Evolutionary conservation across 202 grass and related monocot genomes (phyloP), one percentile per base, ranked within the genome.

Genomic region (Schoenoplectus tabernaemontani): DNA sequence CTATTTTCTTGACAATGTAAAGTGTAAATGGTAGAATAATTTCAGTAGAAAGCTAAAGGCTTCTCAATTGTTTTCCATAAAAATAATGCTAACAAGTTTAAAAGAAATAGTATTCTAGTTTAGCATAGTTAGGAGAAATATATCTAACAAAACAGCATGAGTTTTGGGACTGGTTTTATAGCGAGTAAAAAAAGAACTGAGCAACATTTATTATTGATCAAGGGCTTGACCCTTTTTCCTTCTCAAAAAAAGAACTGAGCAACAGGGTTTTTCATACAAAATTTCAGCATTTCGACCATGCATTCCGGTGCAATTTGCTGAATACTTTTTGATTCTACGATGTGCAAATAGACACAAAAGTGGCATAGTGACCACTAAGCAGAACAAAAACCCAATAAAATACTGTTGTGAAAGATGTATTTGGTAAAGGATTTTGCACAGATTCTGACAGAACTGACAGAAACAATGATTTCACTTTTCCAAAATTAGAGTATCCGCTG

Each of bases 311-410:
- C 5, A 50, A 54, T 34, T 30, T 47, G 39, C 19, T 39, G 7
- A 5, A 46, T 70, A 46, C 10, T 70, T 70, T 73, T 4, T 73
- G 5, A 73, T 73, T 33, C 24, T 54, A 54, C 54, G 43, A 64
- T 48, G 34, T 36, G 43, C 43, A 80, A 80, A 80, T 64, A 60
- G 7, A 9, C 57, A 44, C 53, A 43, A 78, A 41, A 78, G 76
- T 60, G 37, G 54, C 17, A 60, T 19, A 42, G 76, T 46, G 50
- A 30, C 15, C n/a, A n/a, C n/a, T n/a, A 19, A 80, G 13, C 76
- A 53, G n/a, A 36, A 47, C 12, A 32, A 64, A 5, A 64, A 80
- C 24, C 56, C 57, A 78, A 78, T 17, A 44, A 58, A 78, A 60
- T 17, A 78, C 17, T 7, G 20, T 33, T 24, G 34, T 16, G 61